Conservation (phyloP, 2,329 filamentous ascomycete species). For the Aspergillus novoparasiticus region DNA sequence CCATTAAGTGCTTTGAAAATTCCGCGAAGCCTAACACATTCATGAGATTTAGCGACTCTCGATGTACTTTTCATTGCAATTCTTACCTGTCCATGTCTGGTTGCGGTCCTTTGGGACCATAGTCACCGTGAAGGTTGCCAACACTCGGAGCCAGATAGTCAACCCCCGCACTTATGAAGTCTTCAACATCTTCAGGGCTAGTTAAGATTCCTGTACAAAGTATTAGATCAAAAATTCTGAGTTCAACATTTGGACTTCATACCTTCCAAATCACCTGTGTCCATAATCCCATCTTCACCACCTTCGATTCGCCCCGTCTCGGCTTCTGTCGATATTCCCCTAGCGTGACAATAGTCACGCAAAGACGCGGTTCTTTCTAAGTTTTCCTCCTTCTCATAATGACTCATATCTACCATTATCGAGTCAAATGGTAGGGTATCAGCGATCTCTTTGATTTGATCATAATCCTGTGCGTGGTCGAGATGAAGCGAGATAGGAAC, state of each 20-base stretch:
- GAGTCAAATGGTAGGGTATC: slow-evolving; percentile 62
- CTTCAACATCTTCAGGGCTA: slow-evolving; percentile 65
- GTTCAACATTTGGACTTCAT: neutral
- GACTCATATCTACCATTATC: slow-evolving; percentile 75
- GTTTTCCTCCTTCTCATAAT: slow-evolving; percentile 69
- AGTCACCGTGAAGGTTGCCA: slow-evolving; percentile 72
- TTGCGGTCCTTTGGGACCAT: slow-evolving; percentile 62
- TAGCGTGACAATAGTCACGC: slow-evolving; percentile 61
- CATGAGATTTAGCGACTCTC: neutral
- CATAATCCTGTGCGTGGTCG: slow-evolving; percentile 63
- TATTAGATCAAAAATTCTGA: neutral
- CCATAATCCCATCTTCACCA: slow-evolving; percentile 71
- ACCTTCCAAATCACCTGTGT: slow-evolving; percentile 61
- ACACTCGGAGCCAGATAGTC: slow-evolving; percentile 72
- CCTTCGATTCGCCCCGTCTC: slow-evolving; percentile 70
- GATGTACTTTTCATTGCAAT: neutral
- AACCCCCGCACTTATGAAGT: slow-evolving; percentile 69
- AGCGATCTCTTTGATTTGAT: slow-evolving; percentile 60
- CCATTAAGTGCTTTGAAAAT: slow-evolving; percentile 52
- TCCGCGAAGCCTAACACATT: slow-evolving; percentile 50
- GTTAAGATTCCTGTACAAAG: slow-evolving; percentile 54
- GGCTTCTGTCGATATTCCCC: slow-evolving; percentile 66
- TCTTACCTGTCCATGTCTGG: slow-evolving; percentile 46
- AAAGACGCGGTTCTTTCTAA: slow-evolving; percentile 62
- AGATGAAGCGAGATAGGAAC: slow-evolving; percentile 64